phyloP scores from a whole-genome alignment of 1,139 yeast genomes.

The Debaryomyces sp. region DNA sequence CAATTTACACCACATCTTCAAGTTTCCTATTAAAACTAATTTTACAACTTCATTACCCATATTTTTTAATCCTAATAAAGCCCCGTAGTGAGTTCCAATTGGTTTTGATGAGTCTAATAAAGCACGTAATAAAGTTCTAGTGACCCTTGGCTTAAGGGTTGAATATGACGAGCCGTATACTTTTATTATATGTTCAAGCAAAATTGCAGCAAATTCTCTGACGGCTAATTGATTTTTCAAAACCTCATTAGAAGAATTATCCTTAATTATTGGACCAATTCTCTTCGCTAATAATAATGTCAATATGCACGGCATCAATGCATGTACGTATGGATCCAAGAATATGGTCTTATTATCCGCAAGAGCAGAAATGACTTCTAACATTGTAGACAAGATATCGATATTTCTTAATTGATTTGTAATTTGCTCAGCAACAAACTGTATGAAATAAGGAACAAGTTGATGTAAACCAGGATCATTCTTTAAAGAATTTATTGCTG shows the following conservation, averaged over 20 bases:
- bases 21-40: constrained; percentile 80
- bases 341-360: constrained; percentile 84
- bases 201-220: constrained; percentile 85
- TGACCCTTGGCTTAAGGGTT: constrained; percentile 89
- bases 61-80: constrained; percentile 80
- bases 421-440: constrained; percentile 93
- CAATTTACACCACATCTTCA: constrained; percentile 74
- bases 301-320: constrained; percentile 91
- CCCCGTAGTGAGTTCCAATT: constrained; percentile 90
- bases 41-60: constrained; percentile 89
- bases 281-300: constrained; percentile 88
- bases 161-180: constrained; percentile 86
- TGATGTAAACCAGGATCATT: constrained; percentile 97
- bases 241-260: constrained; percentile 30
- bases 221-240: constrained; percentile 58
- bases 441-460: constrained; percentile 92
- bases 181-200: constrained; percentile 74
- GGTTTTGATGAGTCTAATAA: constrained; percentile 79
- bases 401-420: constrained; percentile 83
- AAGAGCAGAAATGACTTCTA: constrained; percentile 85
- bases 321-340: constrained; percentile 94
- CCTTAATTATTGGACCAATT: constrained; percentile 63
- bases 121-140: constrained; percentile 88
- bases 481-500: constrained; percentile 81
- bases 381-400: constrained; percentile 78